Conservation (phyloP, 2,329 filamentous ascomycete genomes). For the Ophiostoma sp. region DNA sequence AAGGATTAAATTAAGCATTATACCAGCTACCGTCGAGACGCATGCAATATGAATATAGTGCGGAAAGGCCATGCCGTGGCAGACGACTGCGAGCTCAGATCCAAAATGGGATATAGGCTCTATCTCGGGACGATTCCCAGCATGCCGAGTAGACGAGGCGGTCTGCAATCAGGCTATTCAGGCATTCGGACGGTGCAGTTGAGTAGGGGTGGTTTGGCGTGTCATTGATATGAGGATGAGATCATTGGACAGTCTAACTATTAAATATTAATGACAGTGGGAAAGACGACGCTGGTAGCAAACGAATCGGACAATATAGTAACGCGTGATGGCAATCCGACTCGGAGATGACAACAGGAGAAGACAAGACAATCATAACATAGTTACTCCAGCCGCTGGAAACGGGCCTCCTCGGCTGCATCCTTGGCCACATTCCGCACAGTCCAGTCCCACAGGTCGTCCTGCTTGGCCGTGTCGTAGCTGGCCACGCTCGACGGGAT, state of each 20-base stretch:
- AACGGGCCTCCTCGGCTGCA: conserved; percentile 12
- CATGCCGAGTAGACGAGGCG: not conserved
- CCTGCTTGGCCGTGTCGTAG: conserved; percentile 42
- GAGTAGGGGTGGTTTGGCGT: not conserved
- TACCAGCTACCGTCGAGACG: not conserved
- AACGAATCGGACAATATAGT: not conserved
- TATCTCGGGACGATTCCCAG: not conserved
- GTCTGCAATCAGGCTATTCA: not conserved
- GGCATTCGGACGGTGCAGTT: not conserved
- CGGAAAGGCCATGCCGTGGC: not conserved
- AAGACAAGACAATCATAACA: not conserved
- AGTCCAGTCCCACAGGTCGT: conserved; percentile 48
- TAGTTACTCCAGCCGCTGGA: conserved; percentile 1
- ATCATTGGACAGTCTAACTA: not conserved
- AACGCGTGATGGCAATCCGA: not conserved
- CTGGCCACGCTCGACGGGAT: conserved; percentile 42
- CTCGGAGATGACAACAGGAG: too few species aligned
- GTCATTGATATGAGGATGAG: not conserved
- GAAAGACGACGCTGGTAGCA: not conserved
- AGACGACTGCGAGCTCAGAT: not conserved
- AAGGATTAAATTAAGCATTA: not conserved
- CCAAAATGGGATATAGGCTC: not conserved
- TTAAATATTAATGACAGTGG: not conserved
- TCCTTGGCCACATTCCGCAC: conserved; percentile 36
- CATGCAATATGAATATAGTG: not conserved